Base-by-base conservation (phyloP, 768 basidiomycete genomes). In the Lentinula sp. region DNA sequence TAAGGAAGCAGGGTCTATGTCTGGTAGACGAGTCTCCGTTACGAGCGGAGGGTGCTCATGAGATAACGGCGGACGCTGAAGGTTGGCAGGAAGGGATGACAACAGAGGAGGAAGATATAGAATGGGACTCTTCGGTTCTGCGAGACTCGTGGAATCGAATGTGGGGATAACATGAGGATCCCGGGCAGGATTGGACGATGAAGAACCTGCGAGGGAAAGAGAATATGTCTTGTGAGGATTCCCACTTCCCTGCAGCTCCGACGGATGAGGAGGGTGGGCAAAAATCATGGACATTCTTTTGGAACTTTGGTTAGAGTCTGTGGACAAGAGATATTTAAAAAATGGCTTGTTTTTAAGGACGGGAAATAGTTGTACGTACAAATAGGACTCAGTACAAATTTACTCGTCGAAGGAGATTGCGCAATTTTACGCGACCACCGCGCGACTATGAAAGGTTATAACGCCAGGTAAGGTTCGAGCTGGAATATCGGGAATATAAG, bases 51-150 rank as follows among this genome's bases (percentile, higher is more conserved):
- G 79, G 28, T 72, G 68, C 2, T 74, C 69, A 10, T 67, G 57
- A 5, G 70, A 63, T 52, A 77, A 11, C 60, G 63, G 65, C 23
- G 61, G 69, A 62, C 66, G 64, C 21, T 73, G 66, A 40, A 81
- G 62, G 35, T 72, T 71, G 28, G 73, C 71, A 9, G 89, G 90
- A 0, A 92, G 78, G 28, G 87, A 88, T 1, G 92, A 94, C 18
- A 95, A 79, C 15, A 94, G 78, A 2, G 92, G 94, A 2, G 92
- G 94, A 18, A 94, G 83, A 71, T 93, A 95, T 28, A 95, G 76
- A 46, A 93, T 77, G 4, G 85, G 83, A 3, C 70, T 66, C 28
- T 70, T 64, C 28, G 73, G 79, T n/a, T 69, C 70, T 46, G 70
- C 69, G 34, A 75, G 63, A 56, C 70, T 74, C 37, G 68, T 65